These are phyloP conservation scores for Logfia minima DNA, from an alignment of 129 eudicot species.

Conservation along the genomic window DNA sequence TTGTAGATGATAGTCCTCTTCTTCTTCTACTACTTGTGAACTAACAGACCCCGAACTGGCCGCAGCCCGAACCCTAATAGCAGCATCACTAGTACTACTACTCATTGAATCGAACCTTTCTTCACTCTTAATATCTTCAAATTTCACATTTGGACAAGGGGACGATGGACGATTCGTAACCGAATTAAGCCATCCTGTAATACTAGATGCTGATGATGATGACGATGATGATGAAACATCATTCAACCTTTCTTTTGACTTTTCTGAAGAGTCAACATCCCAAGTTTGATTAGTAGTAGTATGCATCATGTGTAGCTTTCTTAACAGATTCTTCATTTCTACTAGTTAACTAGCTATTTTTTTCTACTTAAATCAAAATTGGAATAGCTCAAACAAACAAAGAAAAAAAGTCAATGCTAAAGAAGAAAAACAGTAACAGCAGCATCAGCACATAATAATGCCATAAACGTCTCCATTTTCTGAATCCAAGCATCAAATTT, in stretches of 20 bases:
- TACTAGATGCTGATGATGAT: slow-evolving; percentile 33
- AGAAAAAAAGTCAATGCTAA: slow-evolving; percentile 33
- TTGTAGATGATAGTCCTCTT: slow-evolving; percentile 82
- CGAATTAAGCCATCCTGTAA: slow-evolving; percentile 74
- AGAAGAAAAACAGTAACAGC: slow-evolving; percentile 22
- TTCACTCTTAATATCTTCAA: slow-evolving; percentile 39
- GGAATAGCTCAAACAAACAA: slow-evolving; percentile 10
- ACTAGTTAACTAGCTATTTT: not conserved
- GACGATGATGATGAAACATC: slow-evolving; percentile 50
- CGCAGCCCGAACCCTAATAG: slow-evolving; percentile 10
- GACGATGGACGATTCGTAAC: slow-evolving; percentile 47
- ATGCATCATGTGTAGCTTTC: slow-evolving; percentile 67
- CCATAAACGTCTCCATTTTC: slow-evolving; percentile 63
- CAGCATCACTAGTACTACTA: slow-evolving; percentile 58
- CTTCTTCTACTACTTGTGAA: slow-evolving; percentile 57
- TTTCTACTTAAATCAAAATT: not conserved
- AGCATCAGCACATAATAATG: slow-evolving; percentile 28
- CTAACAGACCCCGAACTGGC: slow-evolving; percentile 51
- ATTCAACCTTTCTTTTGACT: slow-evolving; percentile 41
- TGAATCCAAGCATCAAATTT: slow-evolving; percentile 51
- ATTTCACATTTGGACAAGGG: slow-evolving; percentile 28
- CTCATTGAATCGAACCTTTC: slow-evolving; percentile 56
- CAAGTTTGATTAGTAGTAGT: slow-evolving; percentile 41
- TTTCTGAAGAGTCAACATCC: slow-evolving; percentile 62
- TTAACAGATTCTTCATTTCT: slow-evolving; percentile 75